These are phyloP conservation scores for Nicotiana attenuata DNA, from an alignment of 257 asterid species.

Conservation along the genomic window DNA sequence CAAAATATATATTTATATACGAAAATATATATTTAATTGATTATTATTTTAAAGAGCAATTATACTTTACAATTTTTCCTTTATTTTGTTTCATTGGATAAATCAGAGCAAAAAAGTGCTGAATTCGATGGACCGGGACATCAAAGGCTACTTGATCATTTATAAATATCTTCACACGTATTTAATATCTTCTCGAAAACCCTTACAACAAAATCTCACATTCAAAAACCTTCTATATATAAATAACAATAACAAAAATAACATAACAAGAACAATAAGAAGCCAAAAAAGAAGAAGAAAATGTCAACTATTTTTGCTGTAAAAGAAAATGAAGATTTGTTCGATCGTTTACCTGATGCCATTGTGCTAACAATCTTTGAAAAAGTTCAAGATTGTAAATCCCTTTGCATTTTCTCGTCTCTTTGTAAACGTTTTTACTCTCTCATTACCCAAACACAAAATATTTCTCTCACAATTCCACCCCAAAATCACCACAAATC, in stretches of 20 bases:
- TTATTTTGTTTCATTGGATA: no score
- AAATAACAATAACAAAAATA: neutral
- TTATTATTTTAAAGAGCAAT: no score
- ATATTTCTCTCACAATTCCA: slow-evolving; percentile 40
- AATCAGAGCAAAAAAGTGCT: no score
- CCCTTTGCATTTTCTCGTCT: slow-evolving; percentile 47
- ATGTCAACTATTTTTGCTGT: neutral
- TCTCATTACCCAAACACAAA: slow-evolving; percentile 36
- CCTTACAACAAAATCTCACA: no score
- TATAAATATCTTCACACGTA: no score
- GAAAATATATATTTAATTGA: no score
- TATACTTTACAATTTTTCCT: no score
- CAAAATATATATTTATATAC: no score
- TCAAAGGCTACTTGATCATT: no score
- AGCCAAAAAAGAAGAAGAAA: neutral
- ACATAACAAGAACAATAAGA: no score
- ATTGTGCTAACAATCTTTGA: slow-evolving; percentile 39
- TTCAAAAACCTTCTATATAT: neutral
- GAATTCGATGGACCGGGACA: no score
- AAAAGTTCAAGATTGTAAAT: slow-evolving; percentile 51
- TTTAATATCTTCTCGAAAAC: no score
- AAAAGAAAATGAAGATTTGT: slow-evolving; percentile 22
- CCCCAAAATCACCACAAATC: neutral
- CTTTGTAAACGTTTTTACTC: slow-evolving; percentile 51
- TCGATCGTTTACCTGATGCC: slow-evolving; percentile 67